A percentile compares a stretch with the other conserved stretches of the same genome.
These are phyloP conservation scores for Lasiosphaeriaceae sp. DNA, from an alignment of 495 filamentous ascomycete species.

Conservation along the genomic window DNA sequence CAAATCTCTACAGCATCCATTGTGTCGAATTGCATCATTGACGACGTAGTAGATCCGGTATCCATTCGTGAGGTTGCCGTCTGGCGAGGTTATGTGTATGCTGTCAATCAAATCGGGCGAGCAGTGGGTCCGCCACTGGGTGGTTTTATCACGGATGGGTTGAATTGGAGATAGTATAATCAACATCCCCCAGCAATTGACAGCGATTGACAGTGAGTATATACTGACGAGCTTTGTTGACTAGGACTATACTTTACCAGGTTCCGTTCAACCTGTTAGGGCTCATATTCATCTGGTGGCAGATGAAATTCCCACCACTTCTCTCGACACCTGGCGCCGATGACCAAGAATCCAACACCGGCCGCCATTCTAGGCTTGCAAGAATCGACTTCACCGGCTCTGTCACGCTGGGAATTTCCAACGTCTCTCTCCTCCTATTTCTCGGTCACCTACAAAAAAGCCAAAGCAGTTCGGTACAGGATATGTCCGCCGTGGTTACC, in stretches of 20 bases:
- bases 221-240: neutral
- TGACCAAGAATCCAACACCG: neutral
- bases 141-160: constrained; percentile 8
- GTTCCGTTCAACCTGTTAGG: constrained; percentile 10
- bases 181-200: neutral
- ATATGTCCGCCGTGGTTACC: neutral
- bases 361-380: constrained; percentile 4
- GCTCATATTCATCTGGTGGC: constrained; percentile 13
- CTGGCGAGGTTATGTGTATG: constrained; percentile 17
- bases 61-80: constrained; percentile 18
- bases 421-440: constrained; percentile 12
- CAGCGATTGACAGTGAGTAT: neutral
- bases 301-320: constrained; percentile 11
- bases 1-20: no score
- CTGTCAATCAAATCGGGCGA: constrained; percentile 15
- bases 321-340: neutral
- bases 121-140: constrained; percentile 14
- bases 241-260: constrained; percentile 11
- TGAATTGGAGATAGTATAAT: constrained; percentile 15
- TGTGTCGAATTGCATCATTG: neutral
- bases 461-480: neutral
- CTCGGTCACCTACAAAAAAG: constrained; percentile 6
- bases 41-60: constrained; percentile 10
- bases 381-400: constrained; percentile 19
- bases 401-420: constrained; percentile 7